Base-by-base conservation (phyloP, 176 grass and related monocot genomes). In the Secale cereale region DNA sequence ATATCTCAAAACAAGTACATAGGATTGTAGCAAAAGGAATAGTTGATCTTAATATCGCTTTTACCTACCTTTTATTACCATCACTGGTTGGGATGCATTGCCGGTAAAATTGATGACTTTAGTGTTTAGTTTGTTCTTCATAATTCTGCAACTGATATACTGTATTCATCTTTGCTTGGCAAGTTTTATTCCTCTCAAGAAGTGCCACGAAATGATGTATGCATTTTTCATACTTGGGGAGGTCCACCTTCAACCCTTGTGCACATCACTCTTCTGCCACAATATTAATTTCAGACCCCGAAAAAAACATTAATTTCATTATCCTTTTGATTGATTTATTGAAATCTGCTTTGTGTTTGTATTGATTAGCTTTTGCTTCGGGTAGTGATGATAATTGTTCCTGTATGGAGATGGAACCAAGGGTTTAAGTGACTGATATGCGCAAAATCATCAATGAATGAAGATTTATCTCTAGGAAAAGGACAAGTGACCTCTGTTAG, bases 401-500 rank as follows among this genome's bases (percentile, higher is more conserved):
- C 79, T 87, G 68, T 29, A 77, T n/a, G 23, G n/a, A 41, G 61
- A 82, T 68, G 32, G 14, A 32, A 74, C 16, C 56, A 67, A 67
- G 3, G 12, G 73, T 22, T 11, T 76, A 66, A 33, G 32, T 23
- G 20, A 36, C 8, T 28, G 11, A 30, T 1, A 74, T 63, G 29
- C 15, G 19, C 14, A 10, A 10, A 81, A 81, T 57, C 56, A 66
- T 57, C 17, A 10, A 10, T 40, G 37, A 40, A 40, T 40, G 37
- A 40, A 40, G 11, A 76, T 59, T 65, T 3, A 10, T 33, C 30
- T n/a, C 0, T 31, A 57, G 20, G 25, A 26, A 66, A 82, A 82
- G 1, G 13, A 31, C 28, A 79, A 2, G 61, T 27, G 15, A 88
- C 86, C 86, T 88, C 11, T 40, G 75, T 36, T n/a, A 83, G 20